phyloP scores from a whole-genome alignment of 768 basidiomycete genomes.

The Peribolospora baueri region DNA sequence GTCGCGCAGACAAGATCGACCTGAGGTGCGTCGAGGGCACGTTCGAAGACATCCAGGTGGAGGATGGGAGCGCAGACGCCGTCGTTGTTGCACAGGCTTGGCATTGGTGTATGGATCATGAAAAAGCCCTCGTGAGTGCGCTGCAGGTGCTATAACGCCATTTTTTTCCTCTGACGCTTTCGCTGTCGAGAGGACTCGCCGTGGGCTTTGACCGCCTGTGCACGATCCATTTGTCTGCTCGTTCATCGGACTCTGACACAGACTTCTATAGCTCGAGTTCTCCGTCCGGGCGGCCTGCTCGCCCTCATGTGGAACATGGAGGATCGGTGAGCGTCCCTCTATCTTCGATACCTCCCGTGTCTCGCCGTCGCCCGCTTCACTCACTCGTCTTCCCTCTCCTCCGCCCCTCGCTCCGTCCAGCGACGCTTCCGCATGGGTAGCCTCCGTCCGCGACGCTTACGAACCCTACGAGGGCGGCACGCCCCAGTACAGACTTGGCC shows the following conservation, averaged over 20 bases:
- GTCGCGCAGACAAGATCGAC: conserved; percentile 8
- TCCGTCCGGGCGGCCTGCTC: conserved; percentile 47
- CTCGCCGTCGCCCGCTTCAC: background rate
- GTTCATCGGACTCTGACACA: conserved; percentile 11
- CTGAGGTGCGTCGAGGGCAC: conserved; percentile 38
- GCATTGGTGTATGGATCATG: conserved; percentile 75
- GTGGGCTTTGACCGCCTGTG: background rate
- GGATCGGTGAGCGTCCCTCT: conserved; percentile 29
- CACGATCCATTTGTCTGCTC: background rate
- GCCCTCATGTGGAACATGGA: conserved; percentile 81
- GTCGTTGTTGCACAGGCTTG: conserved; percentile 41
- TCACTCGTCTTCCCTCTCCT: background rate
- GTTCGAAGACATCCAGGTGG: conserved; percentile 39
- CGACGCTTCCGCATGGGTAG: conserved; percentile 44
- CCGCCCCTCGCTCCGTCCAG: conserved; percentile 17
- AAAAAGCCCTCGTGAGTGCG: conserved; percentile 30
- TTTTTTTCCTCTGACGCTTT: no score
- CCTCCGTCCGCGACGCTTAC: conserved; percentile 37
- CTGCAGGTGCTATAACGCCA: no score
- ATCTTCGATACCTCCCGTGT: background rate
- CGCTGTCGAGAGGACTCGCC: no score
- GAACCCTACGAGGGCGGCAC: conserved; percentile 24
- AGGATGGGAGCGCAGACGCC: conserved; percentile 50
- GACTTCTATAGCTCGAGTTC: conserved; percentile 48
- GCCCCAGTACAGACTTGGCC: conserved; percentile 54